Conservation (phyloP, 306 rosid species). For the Prinsepia uniflora region DNA sequence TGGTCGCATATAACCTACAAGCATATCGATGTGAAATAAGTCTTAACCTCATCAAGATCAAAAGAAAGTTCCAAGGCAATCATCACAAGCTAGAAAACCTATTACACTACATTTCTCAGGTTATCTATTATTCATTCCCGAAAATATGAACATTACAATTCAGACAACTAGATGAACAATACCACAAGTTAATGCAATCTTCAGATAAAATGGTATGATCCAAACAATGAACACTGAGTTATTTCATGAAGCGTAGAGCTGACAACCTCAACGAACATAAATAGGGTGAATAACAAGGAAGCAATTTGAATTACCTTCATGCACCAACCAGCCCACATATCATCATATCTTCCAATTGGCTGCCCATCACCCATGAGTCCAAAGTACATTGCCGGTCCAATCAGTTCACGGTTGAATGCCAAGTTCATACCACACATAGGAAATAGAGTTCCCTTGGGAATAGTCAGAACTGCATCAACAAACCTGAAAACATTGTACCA, state of each 20-base stretch:
- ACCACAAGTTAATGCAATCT: not conserved
- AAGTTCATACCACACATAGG: constrained; percentile 97
- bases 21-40: not conserved
- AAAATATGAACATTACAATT: not conserved
- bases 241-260: no score
- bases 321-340: constrained; percentile 99
- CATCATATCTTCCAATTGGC: constrained; percentile 85
- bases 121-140: not conserved
- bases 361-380: constrained; percentile 98
- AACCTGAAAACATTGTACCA: constrained; percentile 39
- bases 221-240: not conserved
- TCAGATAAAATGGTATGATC: no score
- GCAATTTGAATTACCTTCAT: constrained; percentile 50
- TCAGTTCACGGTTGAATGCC: constrained; percentile 71
- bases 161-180: not conserved
- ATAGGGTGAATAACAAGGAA: not conserved
- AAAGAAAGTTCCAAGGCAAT: not conserved
- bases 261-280: not conserved
- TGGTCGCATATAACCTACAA: constrained; percentile 80
- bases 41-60: not conserved
- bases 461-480: constrained; percentile 80
- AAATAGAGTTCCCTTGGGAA: constrained; percentile 77
- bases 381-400: constrained; percentile 93
- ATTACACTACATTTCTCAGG: not conserved
- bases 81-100: not conserved